Evolutionary conservation across 129 eudicot genomes (phyloP).

Genomic region (Kitagawia praeruptora): DNA sequence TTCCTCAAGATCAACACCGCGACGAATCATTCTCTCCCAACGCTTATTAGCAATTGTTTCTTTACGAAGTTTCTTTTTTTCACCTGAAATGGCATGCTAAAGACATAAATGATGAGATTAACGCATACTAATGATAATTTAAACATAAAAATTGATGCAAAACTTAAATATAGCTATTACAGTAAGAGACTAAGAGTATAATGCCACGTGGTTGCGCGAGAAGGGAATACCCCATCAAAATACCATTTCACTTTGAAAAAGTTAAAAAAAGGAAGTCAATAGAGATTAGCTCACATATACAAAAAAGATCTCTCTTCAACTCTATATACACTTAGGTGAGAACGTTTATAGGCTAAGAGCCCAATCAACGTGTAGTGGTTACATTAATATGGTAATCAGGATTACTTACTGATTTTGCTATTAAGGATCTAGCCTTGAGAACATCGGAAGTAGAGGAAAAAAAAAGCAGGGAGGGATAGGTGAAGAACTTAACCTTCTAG

Average conservation of each 20-base stretch:
- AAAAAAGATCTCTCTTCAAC: neutral
- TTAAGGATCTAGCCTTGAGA: neutral
- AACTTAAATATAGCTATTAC: neutral
- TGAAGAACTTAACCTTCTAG: neutral
- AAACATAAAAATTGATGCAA: neutral
- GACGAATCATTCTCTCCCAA: constrained; percentile 61
- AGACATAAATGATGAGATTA: constrained; percentile 19
- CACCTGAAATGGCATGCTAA: constrained; percentile 50
- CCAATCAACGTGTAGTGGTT: neutral
- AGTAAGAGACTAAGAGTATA: neutral
- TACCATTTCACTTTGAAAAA: neutral
- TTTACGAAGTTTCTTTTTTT: constrained; percentile 75
- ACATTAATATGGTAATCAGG: neutral
- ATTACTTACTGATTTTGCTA: neutral
- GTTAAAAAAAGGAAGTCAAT: neutral
- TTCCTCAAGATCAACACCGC: constrained; percentile 79
- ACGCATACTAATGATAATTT: neutral
- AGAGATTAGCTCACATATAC: neutral
- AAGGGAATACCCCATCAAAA: neutral
- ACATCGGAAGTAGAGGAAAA: neutral
- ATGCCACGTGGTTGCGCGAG: neutral
- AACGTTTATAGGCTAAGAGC: neutral
- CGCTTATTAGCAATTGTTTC: constrained; percentile 73
- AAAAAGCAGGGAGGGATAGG: neutral
- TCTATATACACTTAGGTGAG: neutral